Base-by-base conservation (phyloP, 352 stramenopile genomes). In the Phytophthora hibernalis region DNA sequence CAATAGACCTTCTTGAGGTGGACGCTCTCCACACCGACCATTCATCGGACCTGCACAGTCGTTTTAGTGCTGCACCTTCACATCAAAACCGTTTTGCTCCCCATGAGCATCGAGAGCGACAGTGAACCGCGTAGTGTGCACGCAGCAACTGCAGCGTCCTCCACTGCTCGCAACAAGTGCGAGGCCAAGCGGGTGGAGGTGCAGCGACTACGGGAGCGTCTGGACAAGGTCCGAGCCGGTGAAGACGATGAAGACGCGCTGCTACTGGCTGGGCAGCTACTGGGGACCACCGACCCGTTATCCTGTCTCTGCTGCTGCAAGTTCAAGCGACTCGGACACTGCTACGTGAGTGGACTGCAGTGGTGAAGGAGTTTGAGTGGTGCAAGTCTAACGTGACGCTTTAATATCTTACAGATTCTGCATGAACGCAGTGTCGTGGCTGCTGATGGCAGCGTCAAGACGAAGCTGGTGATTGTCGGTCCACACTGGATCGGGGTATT, bases 401-500 rank as follows among this genome's bases (percentile, higher is more conserved):
- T 18, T n/a, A n/a, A 33, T 18, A 11, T 54, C 30, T 21, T 10
- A 7, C 35, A 89, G 80, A 74, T 91, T 43, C 71, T 90, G 9
- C 66, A 73, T 48, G 80, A 91, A 33, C 77, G 72, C 21, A 69
- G 72, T 18, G 54, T 65, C 13, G 31, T 72, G 7, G 38, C 68
- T 18, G 22, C 45, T 21, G 55, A 79, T 49, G 75, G 78, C n/a
- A 68, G 65, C 18, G 48, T 56, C 33, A 49, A 70, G 22, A 71
- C 65, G 15, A 71, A 74, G 44, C 44, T 87, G 13, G 45, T 92
- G 30, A 55, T 94, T 53, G 72, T 96, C 2, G 88, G 88, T 0
- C 88, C 88, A 4, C 85, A 96, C 60, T 96, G 87, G 86, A 85
- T 92, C 53, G 87, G 87, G 33, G 85, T 92, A 28, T 42, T 93